Evolutionary conservation across 1,284 basidiomycete genomes (phyloP).

Genomic region (Gomphus bonarii): DNA sequence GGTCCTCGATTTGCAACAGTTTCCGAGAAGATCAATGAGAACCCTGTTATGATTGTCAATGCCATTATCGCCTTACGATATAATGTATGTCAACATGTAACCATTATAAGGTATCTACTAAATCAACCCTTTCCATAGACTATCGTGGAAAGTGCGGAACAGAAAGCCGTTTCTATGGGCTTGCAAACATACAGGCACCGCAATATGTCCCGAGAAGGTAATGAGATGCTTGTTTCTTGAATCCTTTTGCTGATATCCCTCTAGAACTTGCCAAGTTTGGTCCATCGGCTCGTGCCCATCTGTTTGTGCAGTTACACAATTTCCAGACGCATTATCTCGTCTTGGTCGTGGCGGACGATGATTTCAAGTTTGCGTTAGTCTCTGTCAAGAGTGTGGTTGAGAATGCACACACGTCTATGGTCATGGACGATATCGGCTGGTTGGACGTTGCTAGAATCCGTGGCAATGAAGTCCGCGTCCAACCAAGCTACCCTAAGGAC

Average conservation of each 20-base stretch:
- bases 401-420: conserved; percentile 43
- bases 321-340: conserved; percentile 69
- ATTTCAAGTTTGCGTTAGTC: conserved; percentile 69
- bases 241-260: background rate
- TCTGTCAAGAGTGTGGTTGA: conserved; percentile 42
- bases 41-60: conserved; percentile 43
- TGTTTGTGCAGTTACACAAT: conserved; percentile 62
- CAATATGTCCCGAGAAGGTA: conserved; percentile 55
- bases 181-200: conserved; percentile 58
- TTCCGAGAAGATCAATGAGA: conserved; percentile 52
- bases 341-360: conserved; percentile 63
- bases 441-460: conserved; percentile 56
- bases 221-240: background rate
- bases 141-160: conserved; percentile 61
- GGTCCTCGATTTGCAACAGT: conserved; percentile 46
- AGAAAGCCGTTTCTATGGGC: conserved; percentile 67
- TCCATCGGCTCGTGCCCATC: conserved; percentile 36
- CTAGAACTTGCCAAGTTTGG: conserved; percentile 59
- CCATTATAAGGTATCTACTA: background rate
- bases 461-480: conserved; percentile 26
- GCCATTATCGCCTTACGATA: conserved; percentile 45
- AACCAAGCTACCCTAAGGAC: conserved; percentile 15
- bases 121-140: conserved; percentile 33
- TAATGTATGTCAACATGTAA: conserved; percentile 29
- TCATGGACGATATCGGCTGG: conserved; percentile 71